These are phyloP conservation scores for Mycena olivaceomarginata DNA, from an alignment of 768 basidiomycete genomes.

Conservation along the genomic window DNA sequence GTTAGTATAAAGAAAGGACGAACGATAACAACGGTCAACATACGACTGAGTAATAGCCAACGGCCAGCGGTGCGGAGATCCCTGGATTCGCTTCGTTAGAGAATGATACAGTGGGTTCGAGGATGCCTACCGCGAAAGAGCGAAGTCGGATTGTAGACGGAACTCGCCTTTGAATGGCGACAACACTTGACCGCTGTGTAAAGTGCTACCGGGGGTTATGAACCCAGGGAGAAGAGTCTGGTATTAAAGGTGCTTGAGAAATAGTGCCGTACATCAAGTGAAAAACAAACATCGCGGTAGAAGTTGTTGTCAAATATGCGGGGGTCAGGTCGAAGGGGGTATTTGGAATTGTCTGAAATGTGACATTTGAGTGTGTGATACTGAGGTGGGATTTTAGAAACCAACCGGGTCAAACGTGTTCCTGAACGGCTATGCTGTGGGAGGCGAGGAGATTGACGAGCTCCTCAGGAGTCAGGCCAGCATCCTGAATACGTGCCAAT, in stretches of 20 bases:
- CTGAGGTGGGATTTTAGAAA: not conserved
- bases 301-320: slow-evolving; percentile 53
- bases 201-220: slow-evolving; percentile 17
- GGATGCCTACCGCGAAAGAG: slow-evolving; percentile 25
- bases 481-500: slow-evolving; percentile 32
- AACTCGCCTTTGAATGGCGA: slow-evolving; percentile 53
- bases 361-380: not conserved
- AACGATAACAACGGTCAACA: not conserved
- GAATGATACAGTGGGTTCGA: not conserved
- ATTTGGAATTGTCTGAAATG: slow-evolving; percentile 43
- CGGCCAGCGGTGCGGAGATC: slow-evolving; percentile 56
- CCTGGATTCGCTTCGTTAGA: not conserved
- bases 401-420: slow-evolving; percentile 40
- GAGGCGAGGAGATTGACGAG: slow-evolving; percentile 43
- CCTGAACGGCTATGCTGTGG: slow-evolving; percentile 41
- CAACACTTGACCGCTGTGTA: slow-evolving; percentile 47
- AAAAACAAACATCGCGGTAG: slow-evolving; percentile 49
- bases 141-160: slow-evolving; percentile 57
- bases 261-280: not conserved
- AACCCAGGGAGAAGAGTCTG: slow-evolving; percentile 34
- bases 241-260: not conserved
- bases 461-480: slow-evolving; percentile 35
- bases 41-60: slow-evolving; percentile 54
- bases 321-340: slow-evolving; percentile 55
- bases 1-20: not conserved